Conservation (phyloP, 257 asterid genomes). For the Lycium ferocissimum region DNA sequence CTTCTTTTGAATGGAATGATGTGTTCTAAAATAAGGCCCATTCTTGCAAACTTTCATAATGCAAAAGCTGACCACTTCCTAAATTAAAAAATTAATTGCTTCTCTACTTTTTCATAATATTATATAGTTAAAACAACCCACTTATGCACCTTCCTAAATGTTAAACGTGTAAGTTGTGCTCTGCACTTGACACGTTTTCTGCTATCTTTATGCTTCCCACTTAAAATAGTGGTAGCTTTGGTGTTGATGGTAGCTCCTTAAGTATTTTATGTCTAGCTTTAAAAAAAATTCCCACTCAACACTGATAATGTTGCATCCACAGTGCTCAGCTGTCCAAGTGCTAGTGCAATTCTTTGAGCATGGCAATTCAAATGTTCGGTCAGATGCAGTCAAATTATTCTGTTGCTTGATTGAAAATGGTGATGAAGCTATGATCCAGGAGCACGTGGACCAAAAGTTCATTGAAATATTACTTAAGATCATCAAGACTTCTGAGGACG, state of each 20-base stretch:
- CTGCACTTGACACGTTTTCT: background rate
- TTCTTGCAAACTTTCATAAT: slow-evolving; percentile 5
- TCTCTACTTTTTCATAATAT: slow-evolving; percentile 1
- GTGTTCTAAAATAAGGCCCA: background rate
- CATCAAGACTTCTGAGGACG: slow-evolving; percentile 45
- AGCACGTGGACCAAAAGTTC: slow-evolving; percentile 50
- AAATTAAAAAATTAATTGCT: background rate
- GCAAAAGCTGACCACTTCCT: background rate
- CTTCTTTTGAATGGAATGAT: background rate
- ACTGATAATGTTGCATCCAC: slow-evolving; percentile 35
- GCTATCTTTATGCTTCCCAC: slow-evolving; percentile 2
- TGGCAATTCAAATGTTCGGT: slow-evolving; percentile 47
- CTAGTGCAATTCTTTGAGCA: slow-evolving; percentile 55
- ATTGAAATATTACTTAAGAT: slow-evolving; percentile 51
- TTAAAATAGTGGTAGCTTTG: slow-evolving; percentile 1
- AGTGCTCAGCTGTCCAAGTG: slow-evolving; percentile 59
- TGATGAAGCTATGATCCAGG: slow-evolving; percentile 42
- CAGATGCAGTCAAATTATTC: slow-evolving; percentile 57
- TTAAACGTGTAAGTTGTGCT: background rate
- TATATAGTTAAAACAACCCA: background rate
- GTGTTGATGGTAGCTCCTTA: background rate
- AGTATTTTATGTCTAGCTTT: background rate
- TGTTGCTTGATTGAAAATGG: slow-evolving; percentile 50
- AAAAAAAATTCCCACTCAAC: background rate
- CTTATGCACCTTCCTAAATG: background rate